Conservation (phyloP, 441 rosid species). For the Corymbia calophylla region DNA sequence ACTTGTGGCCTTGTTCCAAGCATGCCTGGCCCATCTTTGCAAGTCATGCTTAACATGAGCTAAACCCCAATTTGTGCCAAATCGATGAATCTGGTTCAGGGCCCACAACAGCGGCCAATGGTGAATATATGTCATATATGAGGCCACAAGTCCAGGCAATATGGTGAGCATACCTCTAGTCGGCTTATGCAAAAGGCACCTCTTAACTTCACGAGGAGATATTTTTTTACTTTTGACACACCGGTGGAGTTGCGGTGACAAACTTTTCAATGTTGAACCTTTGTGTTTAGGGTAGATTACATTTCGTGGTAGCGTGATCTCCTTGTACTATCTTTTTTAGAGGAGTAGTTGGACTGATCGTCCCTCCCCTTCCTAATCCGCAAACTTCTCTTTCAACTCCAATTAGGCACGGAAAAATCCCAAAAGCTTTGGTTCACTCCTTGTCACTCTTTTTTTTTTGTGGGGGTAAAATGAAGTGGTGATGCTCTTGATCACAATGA, state of each 20-base stretch:
- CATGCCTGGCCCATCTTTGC: background rate
- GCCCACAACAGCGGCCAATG: background rate
- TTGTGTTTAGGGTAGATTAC: background rate
- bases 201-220: background rate
- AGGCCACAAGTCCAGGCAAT: background rate
- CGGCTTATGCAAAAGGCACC: background rate
- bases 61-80: background rate
- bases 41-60: background rate
- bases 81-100: background rate
- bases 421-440: background rate
- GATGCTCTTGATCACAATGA: background rate
- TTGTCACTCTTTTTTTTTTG: background rate
- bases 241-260: background rate
- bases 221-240: background rate
- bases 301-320: background rate
- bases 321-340: background rate
- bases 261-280: background rate
- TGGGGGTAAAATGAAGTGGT: background rate
- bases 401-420: background rate
- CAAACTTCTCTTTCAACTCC: background rate
- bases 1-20: background rate
- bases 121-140: background rate
- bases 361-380: background rate
- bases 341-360: background rate
- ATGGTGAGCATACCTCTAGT: background rate